Evolutionary conservation across 164 flowering plant genomes (phyloP), one percentile per base, ranked within the genome.

Genomic region (Vitis vinifera): DNA sequence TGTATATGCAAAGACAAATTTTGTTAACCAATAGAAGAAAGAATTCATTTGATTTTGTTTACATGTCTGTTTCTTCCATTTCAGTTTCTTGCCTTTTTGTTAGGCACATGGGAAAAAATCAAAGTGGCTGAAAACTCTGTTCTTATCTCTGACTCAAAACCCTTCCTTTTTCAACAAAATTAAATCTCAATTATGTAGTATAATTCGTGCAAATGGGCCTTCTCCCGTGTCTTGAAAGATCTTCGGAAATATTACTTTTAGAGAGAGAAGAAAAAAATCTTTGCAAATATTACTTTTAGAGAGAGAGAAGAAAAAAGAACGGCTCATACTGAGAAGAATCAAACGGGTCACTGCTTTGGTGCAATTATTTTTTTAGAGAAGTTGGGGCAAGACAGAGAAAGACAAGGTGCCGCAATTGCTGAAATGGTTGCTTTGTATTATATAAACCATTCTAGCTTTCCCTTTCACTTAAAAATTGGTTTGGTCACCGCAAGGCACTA

Each of bases 1-100:
- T 80, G 83, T 82, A 80, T 76, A 78, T 73, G 44, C 70, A 63
- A 60, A 71, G 61, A 52, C 55, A 74, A 78, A 65, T 71, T 72
- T 75, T 76, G 78, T 72, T 62, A 69, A 73, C 64, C 16, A 61
- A 65, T 67, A 71, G 57, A 51, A 10, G 15, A 62, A 17, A 65
- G 27, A 66, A 71, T 71, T 75, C 70, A 52, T 77, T 73, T 60
- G 16, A 65, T 59, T 66, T 67, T 56, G 9, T 59, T 57, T 51
- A 2, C 11, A 5, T 14, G 15, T 53, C 10, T 53, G 31, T 9
- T 58, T 6, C 50, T 27, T 27, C 3, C 8, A 16, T 37, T 37
- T 37, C 44, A 3, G 44, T 37, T 37, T 37, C 44, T 37, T 37
- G 44, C 44, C 44, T 37, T 6, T 37, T 37, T 37, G 4, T 4